A percentile compares a stretch with the other conserved stretches of the same genome.
phyloP scores from a whole-genome alignment of 176 grass and related monocot species.

The Guadua angustifolia region DNA sequence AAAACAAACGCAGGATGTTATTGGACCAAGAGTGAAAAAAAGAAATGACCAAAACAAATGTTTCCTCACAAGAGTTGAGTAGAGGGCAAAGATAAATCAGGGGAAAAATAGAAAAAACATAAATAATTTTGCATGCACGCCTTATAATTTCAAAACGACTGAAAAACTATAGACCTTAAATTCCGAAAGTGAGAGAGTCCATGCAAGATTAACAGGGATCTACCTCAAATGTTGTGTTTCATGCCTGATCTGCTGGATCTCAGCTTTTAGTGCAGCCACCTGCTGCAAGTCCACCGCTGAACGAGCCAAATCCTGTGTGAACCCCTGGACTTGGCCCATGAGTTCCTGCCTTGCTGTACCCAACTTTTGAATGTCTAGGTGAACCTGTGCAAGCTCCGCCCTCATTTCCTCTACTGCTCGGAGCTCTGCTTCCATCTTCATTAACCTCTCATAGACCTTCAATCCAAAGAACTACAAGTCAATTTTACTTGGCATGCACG shows the following conservation, averaged over 20 bases:
- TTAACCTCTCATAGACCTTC: conserved; percentile 65
- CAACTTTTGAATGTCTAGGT: conserved; percentile 68
- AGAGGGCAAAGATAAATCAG: not conserved
- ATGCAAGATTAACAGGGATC: conserved; percentile 23
- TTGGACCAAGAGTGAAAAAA: not conserved
- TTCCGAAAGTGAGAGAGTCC: not conserved
- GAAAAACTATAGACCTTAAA: not conserved
- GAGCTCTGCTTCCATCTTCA: conserved; percentile 72
- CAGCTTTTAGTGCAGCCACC: conserved; percentile 69
- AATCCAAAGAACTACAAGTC: conserved; percentile 28
- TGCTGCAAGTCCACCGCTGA: conserved; percentile 66
- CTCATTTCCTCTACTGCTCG: conserved; percentile 57
- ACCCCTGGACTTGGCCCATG: conserved; percentile 61
- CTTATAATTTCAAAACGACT: conserved; percentile 4
- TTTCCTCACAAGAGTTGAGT: conserved; percentile 4
- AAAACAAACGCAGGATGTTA: not conserved
- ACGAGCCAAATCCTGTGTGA: conserved; percentile 70
- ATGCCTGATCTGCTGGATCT: conserved; percentile 68
- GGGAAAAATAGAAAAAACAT: not conserved
- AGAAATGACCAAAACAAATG: not conserved
- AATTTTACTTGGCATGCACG: not conserved
- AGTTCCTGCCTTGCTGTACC: conserved; percentile 67
- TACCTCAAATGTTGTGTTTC: conserved; percentile 77
- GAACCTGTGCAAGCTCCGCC: conserved; percentile 61
- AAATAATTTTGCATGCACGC: not conserved